Evolutionary conservation across 306 rosid genomes (phyloP), one percentile per base, ranked within the genome.

Genomic region (Vigna trinervia): DNA sequence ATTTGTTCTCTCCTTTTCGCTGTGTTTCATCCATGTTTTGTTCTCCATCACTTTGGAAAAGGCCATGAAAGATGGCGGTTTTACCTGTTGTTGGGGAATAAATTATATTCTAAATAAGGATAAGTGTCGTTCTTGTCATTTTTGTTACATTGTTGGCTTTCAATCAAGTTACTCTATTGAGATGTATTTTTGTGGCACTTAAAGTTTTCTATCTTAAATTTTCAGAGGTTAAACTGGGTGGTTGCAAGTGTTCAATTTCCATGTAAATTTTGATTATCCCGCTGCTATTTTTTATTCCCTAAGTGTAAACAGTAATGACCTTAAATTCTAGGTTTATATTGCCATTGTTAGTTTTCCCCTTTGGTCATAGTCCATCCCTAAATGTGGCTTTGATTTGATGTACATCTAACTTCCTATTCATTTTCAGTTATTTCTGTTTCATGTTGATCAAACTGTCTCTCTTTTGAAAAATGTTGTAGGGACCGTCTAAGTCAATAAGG

Each of bases 401-500:
- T 72, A 43, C 12, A 6, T 0, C 12, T 17, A 34, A 28, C 30
- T 57, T 54, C 6, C 4, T 47, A 72, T 65, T 23, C 38, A 19
- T 65, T 54, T 28, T 50, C 41, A 15, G 43, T 54, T 57, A 58
- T 78, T 8, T 78, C 30, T 28, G 15, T 43, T 77, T 56, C 76
- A 72, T 47, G 47, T 79, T 41, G 15, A 65, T 80, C 62, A 66
- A 13, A 64, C 11, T 11, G 32, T 23, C 39, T 17, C 14, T 60
- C 22, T 6, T 4, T 17, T 19, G 22, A 36, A 60, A 60, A 36
- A 61, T 23, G 20, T 62, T 73, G 34, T 34, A 73, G 79, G 70
- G 53, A 43, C 51, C 3, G 61, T 28, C 59, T 5, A 82, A 65
- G 71, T 80, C 87, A 53, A 94, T 91, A 71, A 34, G 38, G 47